Conservation (phyloP, 306 rosid species). For the Prunus armeniaca region DNA sequence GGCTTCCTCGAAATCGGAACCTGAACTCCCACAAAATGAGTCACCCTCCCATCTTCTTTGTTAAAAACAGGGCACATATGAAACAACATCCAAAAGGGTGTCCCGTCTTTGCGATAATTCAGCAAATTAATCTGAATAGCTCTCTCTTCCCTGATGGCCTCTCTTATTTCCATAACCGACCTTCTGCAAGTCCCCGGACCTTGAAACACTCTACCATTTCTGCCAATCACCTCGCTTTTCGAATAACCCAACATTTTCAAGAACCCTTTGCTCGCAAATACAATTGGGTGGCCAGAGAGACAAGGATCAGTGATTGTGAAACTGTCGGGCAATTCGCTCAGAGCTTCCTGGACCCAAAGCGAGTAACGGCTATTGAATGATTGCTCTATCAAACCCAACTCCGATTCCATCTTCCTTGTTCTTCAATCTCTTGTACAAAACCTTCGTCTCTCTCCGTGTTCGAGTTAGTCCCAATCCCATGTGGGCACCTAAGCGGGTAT, state of each 20-base stretch:
- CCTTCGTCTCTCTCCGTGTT: slow-evolving; percentile 31
- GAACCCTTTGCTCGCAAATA: slow-evolving; percentile 80
- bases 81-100: slow-evolving; percentile 83
- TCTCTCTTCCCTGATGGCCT: slow-evolving; percentile 78
- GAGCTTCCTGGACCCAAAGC: slow-evolving; percentile 49
- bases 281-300: slow-evolving; percentile 75
- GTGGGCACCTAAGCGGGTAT: slow-evolving; percentile 37
- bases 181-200: slow-evolving; percentile 66
- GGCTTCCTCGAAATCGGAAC: slow-evolving; percentile 43
- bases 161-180: slow-evolving; percentile 69
- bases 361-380: slow-evolving; percentile 59
- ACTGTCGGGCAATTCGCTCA: slow-evolving; percentile 57
- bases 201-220: slow-evolving; percentile 64
- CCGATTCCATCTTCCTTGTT: slow-evolving; percentile 41
- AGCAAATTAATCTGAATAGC: slow-evolving; percentile 47
- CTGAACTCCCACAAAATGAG: slow-evolving; percentile 82
- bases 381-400: slow-evolving; percentile 34
- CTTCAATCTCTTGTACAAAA: slow-evolving; percentile 15
- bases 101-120: slow-evolving; percentile 79
- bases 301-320: slow-evolving; percentile 86
- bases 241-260: slow-evolving; percentile 74
- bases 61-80: slow-evolving; percentile 67
- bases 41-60: slow-evolving; percentile 45
- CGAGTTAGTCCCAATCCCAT: slow-evolving; percentile 78
- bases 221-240: slow-evolving; percentile 64